These are phyloP conservation scores for Thermomyces lanuginosus DNA, from an alignment of 2,329 filamentous ascomycete genomes.

Conservation along the genomic window DNA sequence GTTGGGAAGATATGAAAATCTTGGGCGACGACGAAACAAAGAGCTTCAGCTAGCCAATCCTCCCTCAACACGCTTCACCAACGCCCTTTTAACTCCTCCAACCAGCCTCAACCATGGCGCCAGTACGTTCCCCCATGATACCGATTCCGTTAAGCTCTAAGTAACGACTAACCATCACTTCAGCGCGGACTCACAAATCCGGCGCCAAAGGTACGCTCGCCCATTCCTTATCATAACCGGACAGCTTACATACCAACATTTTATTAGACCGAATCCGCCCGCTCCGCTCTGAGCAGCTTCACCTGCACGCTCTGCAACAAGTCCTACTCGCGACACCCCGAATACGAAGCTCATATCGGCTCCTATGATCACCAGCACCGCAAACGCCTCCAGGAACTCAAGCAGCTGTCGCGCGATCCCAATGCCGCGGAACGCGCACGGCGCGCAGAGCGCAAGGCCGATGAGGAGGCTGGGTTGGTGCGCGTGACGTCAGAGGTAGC, in stretches of 20 bases:
- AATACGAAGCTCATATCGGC: constrained; percentile 85
- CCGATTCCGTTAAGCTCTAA: not conserved
- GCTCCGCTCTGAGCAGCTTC: constrained; percentile 63
- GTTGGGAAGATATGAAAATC: too few species aligned
- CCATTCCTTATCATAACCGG: not conserved
- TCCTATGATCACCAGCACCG: constrained; percentile 95
- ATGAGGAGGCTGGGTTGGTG: constrained; percentile 26
- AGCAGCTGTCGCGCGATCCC: constrained; percentile 29
- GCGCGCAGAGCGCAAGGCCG: constrained; percentile 26
- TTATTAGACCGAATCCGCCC: constrained; percentile 43
- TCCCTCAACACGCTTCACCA: too few species aligned
- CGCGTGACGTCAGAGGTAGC: constrained; percentile 19
- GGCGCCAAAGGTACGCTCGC: constrained; percentile 24
- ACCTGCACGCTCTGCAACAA: constrained; percentile 81
- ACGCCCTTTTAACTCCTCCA: too few species aligned
- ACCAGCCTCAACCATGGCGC: constrained; percentile 5
- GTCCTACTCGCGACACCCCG: constrained; percentile 86
- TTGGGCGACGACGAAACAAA: too few species aligned
- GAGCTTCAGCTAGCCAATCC: too few species aligned
- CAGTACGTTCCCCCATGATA: constrained; percentile 1
- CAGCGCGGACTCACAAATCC: constrained; percentile 34
- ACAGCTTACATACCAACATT: not conserved
- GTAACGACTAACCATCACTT: not conserved
- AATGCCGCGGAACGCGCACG: constrained; percentile 28
- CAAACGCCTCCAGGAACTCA: constrained; percentile 40